A percentile compares a stretch with the other conserved stretches of the same genome.
phyloP scores from a whole-genome alignment of 1,139 yeast species.

The Pichia sp. region DNA sequence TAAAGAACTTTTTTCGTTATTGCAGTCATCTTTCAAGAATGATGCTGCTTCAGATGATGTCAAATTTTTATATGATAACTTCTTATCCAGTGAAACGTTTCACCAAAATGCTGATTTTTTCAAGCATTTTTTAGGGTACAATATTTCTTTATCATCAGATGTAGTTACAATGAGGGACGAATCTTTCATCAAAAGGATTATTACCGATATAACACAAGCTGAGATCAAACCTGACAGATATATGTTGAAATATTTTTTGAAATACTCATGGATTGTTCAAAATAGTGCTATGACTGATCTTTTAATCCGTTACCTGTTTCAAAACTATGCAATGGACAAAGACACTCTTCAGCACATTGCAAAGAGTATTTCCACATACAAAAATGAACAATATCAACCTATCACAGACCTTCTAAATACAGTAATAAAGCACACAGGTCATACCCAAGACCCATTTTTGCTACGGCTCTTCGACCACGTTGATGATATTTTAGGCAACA shows the following conservation, averaged over 20 bases:
- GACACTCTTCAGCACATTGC: slow-evolving; percentile 5
- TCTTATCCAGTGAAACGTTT: slow-evolving; percentile 4
- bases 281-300: not conserved
- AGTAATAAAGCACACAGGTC: not conserved
- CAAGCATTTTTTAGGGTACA: slow-evolving; percentile 3
- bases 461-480: slow-evolving; percentile 4
- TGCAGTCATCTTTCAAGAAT: slow-evolving; percentile 6
- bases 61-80: slow-evolving; percentile 6
- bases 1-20: slow-evolving; percentile 10
- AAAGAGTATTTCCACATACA: not conserved
- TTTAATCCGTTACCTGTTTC: not conserved
- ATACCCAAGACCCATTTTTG: not conserved
- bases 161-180: not conserved
- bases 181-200: not conserved
- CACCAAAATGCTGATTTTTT: slow-evolving; percentile 10
- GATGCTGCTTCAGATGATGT: not conserved
- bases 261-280: not conserved
- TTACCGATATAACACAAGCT: slow-evolving; percentile 1
- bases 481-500: not conserved
- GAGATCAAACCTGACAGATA: slow-evolving; percentile 3
- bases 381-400: not conserved
- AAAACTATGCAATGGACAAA: slow-evolving; percentile 5
- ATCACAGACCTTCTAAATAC: not conserved
- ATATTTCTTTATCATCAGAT: not conserved
- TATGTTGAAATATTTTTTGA: slow-evolving; percentile 5